Percentiles rank a stretch among this genome's conserved stretches.
These are phyloP conservation scores for Peltaster fructicola DNA, from an alignment of 2,329 filamentous ascomycete species.

Conservation along the genomic window DNA sequence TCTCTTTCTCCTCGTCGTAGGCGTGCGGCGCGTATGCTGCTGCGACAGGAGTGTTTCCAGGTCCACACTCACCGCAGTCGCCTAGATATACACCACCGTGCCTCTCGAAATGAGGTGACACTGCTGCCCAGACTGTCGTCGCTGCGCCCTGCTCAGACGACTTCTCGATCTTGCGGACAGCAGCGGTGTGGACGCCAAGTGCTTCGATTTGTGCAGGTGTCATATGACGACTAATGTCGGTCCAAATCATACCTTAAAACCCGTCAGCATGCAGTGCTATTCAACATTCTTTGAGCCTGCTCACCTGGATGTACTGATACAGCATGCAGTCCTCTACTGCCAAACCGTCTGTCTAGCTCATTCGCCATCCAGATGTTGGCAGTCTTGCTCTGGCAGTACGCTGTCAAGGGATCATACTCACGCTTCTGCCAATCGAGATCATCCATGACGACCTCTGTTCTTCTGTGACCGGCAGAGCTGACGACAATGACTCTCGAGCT, in stretches of 20 bases:
- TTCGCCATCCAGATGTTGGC: slow-evolving; percentile 36
- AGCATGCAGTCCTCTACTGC: slow-evolving; percentile 26
- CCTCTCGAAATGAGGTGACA: slow-evolving; percentile 16
- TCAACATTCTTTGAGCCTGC: slow-evolving; percentile 1
- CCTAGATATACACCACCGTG: slow-evolving; percentile 30
- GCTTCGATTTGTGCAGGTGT: too few relatives aligned
- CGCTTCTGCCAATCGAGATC: slow-evolving; percentile 16
- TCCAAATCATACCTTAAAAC: too few relatives aligned
- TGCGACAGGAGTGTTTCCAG: slow-evolving; percentile 8
- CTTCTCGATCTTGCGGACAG: too few relatives aligned
- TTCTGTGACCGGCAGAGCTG: slow-evolving; percentile 26
- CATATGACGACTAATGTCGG: too few relatives aligned
- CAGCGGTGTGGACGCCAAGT: too few relatives aligned
- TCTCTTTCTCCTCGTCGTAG: slow-evolving; percentile 24
- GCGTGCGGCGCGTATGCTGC: slow-evolving; percentile 20
- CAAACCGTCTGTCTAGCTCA: slow-evolving; percentile 33
- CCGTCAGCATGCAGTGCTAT: slow-evolving; percentile 2
- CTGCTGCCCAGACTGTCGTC: slow-evolving; percentile 30
- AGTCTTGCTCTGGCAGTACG: slow-evolving; percentile 34
- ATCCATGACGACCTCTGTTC: slow-evolving; percentile 11
- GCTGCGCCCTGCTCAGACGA: slow-evolving; percentile 31
- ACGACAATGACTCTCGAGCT: slow-evolving; percentile 27
- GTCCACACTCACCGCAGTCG: slow-evolving; percentile 22
- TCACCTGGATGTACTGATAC: slow-evolving; percentile 30
- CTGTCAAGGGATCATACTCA: slow-evolving; percentile 9